A percentile compares a stretch with the other conserved stretches of the same genome.
Conservation (phyloP, 495 filamentous ascomycete species). For the Tirmania nivea region DNA sequence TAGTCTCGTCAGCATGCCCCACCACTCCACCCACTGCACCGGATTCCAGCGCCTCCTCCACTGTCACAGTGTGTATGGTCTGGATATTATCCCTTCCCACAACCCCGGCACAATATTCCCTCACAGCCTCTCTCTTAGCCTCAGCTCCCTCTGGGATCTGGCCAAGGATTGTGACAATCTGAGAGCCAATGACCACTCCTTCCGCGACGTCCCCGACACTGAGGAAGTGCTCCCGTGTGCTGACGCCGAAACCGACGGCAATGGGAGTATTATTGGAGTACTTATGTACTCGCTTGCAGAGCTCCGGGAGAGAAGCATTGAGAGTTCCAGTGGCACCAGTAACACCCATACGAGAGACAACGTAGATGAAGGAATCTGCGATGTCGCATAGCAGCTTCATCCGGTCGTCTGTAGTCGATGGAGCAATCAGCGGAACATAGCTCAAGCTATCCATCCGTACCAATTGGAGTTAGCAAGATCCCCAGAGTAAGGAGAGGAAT, state of each 20-base stretch:
- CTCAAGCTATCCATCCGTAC: conserved; percentile 36
- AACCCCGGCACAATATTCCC: conserved; percentile 69
- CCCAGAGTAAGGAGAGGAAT: not conserved
- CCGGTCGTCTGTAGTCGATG: conserved; percentile 71
- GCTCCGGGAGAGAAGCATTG: conserved; percentile 53
- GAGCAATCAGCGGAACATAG: conserved; percentile 88
- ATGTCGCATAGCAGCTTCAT: conserved; percentile 94
- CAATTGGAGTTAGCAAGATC: not conserved
- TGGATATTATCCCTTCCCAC: conserved; percentile 38
- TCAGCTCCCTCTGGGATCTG: conserved; percentile 47
- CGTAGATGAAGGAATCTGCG: conserved; percentile 97
- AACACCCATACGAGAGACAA: conserved; percentile 92
- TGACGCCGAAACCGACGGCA: conserved; percentile 87
- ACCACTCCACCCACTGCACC: conserved; percentile 29
- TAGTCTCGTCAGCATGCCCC: conserved; percentile 34
- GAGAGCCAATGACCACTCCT: conserved; percentile 91
- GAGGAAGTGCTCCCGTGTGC: conserved; percentile 82
- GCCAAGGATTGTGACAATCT: conserved; percentile 63
- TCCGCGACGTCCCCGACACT: conserved; percentile 66
- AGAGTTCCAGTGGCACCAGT: conserved; percentile 74
- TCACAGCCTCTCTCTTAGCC: conserved; percentile 38
- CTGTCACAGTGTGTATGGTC: conserved; percentile 33
- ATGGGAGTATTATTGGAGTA: conserved; percentile 79
- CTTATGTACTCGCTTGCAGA: conserved; percentile 68
- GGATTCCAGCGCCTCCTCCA: conserved; percentile 39